A percentile compares a stretch with the other conserved stretches of the same genome.
phyloP scores from a whole-genome alignment of 768 basidiomycete genomes.

The Psilocybe subaeruginosa region DNA sequence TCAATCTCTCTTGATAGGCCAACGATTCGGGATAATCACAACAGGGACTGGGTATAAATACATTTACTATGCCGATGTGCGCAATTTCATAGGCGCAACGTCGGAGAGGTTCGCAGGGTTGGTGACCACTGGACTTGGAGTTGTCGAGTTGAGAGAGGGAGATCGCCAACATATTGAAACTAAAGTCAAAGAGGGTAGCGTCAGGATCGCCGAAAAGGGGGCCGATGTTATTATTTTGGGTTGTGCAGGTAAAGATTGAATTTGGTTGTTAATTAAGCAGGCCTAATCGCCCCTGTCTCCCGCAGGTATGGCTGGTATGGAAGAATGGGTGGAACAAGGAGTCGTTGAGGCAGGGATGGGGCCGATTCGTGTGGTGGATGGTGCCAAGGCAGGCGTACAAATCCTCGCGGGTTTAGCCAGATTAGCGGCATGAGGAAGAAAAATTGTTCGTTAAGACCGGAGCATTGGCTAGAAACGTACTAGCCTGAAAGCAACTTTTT shows the following conservation, averaged over 20 bases:
- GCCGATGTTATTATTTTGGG: conserved; percentile 41
- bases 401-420: conserved; percentile 35
- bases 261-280: background rate
- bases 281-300: background rate
- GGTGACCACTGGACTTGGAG: conserved; percentile 33
- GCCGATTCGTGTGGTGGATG: conserved; percentile 36
- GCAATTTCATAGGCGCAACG: conserved; percentile 33
- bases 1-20: conserved; percentile 35
- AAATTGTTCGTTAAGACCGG: background rate
- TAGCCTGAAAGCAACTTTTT: background rate
- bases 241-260: conserved; percentile 33
- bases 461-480: background rate
- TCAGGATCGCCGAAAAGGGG: conserved; percentile 30
- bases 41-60: conserved; percentile 38
- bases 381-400: conserved; percentile 40
- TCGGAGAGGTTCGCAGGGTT: conserved; percentile 40
- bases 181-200: conserved; percentile 32
- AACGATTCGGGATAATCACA: conserved; percentile 40
- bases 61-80: conserved; percentile 34
- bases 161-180: conserved; percentile 29
- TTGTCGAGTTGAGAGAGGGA: conserved; percentile 35
- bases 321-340: conserved; percentile 30
- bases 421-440: conserved; percentile 19
- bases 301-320: conserved; percentile 40
- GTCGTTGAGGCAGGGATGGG: conserved; percentile 29